Evolutionary conservation across 306 rosid species (phyloP).

Genomic region (Vigna reflexopilosa): DNA sequence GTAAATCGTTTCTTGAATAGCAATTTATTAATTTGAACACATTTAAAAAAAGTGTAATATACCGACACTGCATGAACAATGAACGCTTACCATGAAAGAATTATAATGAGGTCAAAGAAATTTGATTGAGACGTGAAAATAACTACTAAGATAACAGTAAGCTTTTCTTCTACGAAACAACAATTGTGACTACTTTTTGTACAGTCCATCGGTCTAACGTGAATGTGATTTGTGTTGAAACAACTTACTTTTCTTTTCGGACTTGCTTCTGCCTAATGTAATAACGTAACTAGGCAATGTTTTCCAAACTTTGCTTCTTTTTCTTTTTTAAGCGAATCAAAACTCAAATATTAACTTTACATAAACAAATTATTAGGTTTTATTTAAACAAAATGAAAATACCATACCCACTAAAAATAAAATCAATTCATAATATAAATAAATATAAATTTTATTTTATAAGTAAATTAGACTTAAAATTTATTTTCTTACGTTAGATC

Average conservation of each 20-base stretch:
- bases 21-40: not conserved
- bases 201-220: not conserved
- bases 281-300: not conserved
- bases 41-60: not conserved
- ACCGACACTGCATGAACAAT: not conserved
- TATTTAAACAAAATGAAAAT: not conserved
- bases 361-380: not conserved
- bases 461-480: no score
- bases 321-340: no score
- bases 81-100: not conserved
- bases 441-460: no score
- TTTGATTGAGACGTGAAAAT: conserved; percentile 27
- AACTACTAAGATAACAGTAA: not conserved
- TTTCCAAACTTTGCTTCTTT: not conserved
- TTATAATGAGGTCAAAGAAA: conserved; percentile 38
- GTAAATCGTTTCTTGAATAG: no score
- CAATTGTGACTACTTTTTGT: conserved; percentile 23
- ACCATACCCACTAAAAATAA: no score
- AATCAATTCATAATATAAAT: no score
- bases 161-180: conserved; percentile 41
- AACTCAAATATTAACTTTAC: not conserved
- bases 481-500: no score
- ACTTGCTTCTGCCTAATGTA: conserved; percentile 1
- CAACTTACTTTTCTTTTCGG: not conserved
- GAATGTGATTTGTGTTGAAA: conserved; percentile 24